Evolutionary conservation across 2,329 filamentous ascomycete genomes (phyloP), one percentile per base, ranked within the genome.

Genomic region (Lachnellula subtilissima): DNA sequence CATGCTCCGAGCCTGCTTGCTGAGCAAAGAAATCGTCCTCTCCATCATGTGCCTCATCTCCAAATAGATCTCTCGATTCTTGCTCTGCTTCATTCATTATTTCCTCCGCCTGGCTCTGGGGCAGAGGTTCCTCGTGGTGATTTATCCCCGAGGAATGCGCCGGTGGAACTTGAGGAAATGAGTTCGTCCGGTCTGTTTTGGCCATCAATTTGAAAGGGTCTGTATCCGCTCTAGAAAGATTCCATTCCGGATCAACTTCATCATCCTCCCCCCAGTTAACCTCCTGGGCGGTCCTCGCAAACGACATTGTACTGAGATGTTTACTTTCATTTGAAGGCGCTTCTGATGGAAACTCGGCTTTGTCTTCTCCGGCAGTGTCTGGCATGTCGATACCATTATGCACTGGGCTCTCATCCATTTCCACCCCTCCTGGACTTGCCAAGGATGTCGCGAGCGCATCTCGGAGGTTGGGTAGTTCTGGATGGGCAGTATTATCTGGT

Each of bases 281-380:
- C 52, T 85, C 82, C 55, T 85, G 79, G 11, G 83, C 82, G 2
- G 84, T 87, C 37, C 84, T 78, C 11, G 83, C 76, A 70, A 87
- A 87, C 0, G 84, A 87, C 67, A 80, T 77, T 48, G 78, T 83
- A 69, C 82, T 86, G 9, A 77, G 69, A 66, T 86, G 83, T 61
- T 83, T 82, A 25, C 76, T 73, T 17, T 70, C 65, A 19, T 72
- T 71, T n/a, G 61, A 63, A 22, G 62, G 63, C 2, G 55, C 59
- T 22, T 61, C 58, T 11, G 64, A 59, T 35, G 66, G 59, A 25
- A 67, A 61, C 32, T 64, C 61, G 5, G 59, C 57, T 49, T 58
- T 61, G 7, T 63, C 60, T 11, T 60, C 48, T 5, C 63, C 47
- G 8, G 40, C 19, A 7, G 25, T 52, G 40, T 59, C 59, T 15